Evolutionary conservation across 768 basidiomycete genomes (phyloP).

Genomic region (Clitopilus hobsonii): DNA sequence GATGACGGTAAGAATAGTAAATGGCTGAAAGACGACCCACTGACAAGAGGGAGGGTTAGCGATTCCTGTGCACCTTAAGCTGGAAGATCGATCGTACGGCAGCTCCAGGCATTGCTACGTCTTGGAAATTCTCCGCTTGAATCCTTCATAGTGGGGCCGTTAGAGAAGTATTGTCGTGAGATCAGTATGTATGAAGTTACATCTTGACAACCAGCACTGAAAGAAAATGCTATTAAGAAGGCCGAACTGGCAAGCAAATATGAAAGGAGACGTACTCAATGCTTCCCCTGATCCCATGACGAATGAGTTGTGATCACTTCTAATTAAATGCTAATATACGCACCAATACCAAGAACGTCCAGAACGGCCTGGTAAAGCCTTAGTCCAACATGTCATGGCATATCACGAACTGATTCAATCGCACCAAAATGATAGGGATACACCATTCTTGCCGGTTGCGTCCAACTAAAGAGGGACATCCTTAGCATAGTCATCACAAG

Average conservation of each 20-base stretch:
- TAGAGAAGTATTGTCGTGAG: no score
- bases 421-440: background rate
- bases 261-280: background rate
- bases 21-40: slow-evolving; percentile 9
- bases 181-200: background rate
- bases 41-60: background rate
- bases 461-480: no score
- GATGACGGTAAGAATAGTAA: slow-evolving; percentile 9
- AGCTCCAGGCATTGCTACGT: background rate
- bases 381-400: background rate
- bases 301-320: no score
- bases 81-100: background rate
- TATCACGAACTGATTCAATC: background rate
- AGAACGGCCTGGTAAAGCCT: background rate
- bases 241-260: no score
- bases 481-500: no score
- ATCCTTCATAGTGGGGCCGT: background rate
- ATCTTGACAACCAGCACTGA: slow-evolving; percentile 10
- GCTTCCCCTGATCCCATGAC: no score
- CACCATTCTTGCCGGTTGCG: no score
- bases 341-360: slow-evolving; percentile 5
- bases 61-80: background rate
- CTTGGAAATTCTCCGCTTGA: background rate
- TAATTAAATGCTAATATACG: background rate
- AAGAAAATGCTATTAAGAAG: no score